Conservation (phyloP, 2,329 filamentous ascomycete species). For the Plenodomus lindquistii region DNA sequence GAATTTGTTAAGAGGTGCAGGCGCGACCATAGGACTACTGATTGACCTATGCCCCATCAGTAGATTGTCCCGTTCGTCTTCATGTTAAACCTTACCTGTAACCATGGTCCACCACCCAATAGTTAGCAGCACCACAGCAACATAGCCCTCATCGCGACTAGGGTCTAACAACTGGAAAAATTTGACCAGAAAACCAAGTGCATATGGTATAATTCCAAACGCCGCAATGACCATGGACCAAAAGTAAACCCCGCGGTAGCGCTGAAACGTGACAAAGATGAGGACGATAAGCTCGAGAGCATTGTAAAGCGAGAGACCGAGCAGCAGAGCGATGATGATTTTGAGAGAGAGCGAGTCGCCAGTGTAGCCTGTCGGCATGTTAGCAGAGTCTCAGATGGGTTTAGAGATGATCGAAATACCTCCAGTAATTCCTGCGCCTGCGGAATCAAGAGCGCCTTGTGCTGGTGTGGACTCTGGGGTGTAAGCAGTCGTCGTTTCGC, state of each 20-base stretch:
- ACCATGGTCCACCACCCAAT: conserved; percentile 65
- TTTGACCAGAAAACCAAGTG: conserved; percentile 54
- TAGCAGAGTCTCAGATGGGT: neutral
- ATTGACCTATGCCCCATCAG: conserved; percentile 51
- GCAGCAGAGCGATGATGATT: conserved; percentile 43
- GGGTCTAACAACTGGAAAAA: conserved; percentile 40
- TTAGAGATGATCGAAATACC: conserved; percentile 13
- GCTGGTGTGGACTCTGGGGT: conserved; percentile 24
- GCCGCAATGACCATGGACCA: conserved; percentile 53
- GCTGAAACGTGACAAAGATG: conserved; percentile 54
- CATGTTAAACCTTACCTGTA: conserved; percentile 43
- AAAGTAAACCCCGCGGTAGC: conserved; percentile 54
- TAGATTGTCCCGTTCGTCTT: neutral
- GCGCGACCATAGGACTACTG: conserved; percentile 65
- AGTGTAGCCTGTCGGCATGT: conserved; percentile 30
- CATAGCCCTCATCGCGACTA: conserved; percentile 27
- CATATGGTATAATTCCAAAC: conserved; percentile 52
- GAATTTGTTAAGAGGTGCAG: conserved; percentile 63
- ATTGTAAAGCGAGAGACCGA: conserved; percentile 45
- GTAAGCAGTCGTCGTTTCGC: conserved; percentile 12
- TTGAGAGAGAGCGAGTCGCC: conserved; percentile 35
- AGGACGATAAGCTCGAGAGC: conserved; percentile 52
- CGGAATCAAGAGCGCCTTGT: conserved; percentile 31
- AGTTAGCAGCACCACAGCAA: conserved; percentile 51
- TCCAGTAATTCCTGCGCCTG: conserved; percentile 39